phyloP scores from a whole-genome alignment of 2,329 filamentous ascomycete species.

The Elsinoe arachidis region DNA sequence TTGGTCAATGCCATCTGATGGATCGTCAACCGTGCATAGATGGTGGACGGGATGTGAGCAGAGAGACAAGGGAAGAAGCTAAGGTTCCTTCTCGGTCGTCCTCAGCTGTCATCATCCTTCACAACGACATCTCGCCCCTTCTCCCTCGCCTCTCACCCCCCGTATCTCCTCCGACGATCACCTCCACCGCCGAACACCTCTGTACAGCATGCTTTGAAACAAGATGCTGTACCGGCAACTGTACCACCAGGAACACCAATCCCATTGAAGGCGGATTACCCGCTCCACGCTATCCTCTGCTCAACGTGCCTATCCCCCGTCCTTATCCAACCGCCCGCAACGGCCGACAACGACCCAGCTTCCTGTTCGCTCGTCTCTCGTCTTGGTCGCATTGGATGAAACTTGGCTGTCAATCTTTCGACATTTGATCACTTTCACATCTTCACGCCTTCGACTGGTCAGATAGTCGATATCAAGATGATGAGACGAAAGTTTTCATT shows the following conservation, averaged over 20 bases:
- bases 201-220: constrained; percentile 7
- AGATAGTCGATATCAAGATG: constrained; percentile 13
- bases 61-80: neutral
- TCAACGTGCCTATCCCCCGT: constrained; percentile 12
- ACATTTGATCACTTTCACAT: constrained; percentile 2
- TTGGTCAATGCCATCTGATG: constrained; percentile 1
- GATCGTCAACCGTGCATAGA: neutral
- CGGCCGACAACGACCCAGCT: constrained; percentile 1
- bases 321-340: constrained; percentile 11
- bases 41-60: neutral
- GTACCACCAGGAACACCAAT: constrained; percentile 10
- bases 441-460: constrained; percentile 7
- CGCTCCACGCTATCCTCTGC: constrained; percentile 11
- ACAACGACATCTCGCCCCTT: neutral
- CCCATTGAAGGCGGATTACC: constrained; percentile 6
- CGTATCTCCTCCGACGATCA: neutral
- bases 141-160: neutral
- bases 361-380: neutral
- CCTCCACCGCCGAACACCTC: too few species aligned
- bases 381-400: neutral
- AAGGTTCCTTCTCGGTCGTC: neutral
- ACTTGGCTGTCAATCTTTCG: neutral
- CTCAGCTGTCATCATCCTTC: neutral
- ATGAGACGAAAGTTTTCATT: constrained; percentile 40
- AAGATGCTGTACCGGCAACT: constrained; percentile 8